Evolutionary conservation across 805 yeast species (phyloP), one percentile per base, ranked within the genome.

Genomic region (Komagataella kurtzmanii): DNA sequence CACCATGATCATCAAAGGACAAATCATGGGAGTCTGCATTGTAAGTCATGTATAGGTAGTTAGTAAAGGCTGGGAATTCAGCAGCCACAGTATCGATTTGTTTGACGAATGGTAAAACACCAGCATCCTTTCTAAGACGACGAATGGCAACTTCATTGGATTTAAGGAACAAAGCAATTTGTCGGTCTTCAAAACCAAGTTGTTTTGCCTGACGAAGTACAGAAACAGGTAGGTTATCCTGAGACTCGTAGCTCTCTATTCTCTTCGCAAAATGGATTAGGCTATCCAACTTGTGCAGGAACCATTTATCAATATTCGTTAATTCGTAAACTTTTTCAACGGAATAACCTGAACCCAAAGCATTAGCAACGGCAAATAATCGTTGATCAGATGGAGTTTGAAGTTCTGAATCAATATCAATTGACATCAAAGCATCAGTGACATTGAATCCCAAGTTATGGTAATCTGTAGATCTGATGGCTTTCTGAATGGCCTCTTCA

Each of bases 71-170:
- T 50, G 99, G 99, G 80, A 91, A 93, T 71, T 91, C 99, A 50
- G 99, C 98, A 50, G 99, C 99, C 59, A 91, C 96, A 24, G 99
- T 91, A 74, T 91, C 99, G 63, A 91, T 93, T 70, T 90, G 96
- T 70, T 91, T 91, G 55, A 89, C 97, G 65, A 85, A 87, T 59
- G 99, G 99, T 54, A 82, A 72, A 57, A 91, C 79, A 52, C 95
- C 95, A 53, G 80, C 80, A 61, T 88, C 95, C 61, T 84, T 81
- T 73, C 99, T 83, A 63, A 85, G 71, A 67, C 91, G 79, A 70
- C 99, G 82, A 57, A 93, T 81, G 52, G 96, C 95, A 54, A 90
- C 85, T 72, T 93, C 99, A 65, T 88, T 89, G 48, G 96, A 86
- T 63, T 80, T 82, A 62, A 87, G 73, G 68, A 88, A 88, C 66